phyloP scores from a whole-genome alignment of 768 basidiomycete species.

The Russula lepida region DNA sequence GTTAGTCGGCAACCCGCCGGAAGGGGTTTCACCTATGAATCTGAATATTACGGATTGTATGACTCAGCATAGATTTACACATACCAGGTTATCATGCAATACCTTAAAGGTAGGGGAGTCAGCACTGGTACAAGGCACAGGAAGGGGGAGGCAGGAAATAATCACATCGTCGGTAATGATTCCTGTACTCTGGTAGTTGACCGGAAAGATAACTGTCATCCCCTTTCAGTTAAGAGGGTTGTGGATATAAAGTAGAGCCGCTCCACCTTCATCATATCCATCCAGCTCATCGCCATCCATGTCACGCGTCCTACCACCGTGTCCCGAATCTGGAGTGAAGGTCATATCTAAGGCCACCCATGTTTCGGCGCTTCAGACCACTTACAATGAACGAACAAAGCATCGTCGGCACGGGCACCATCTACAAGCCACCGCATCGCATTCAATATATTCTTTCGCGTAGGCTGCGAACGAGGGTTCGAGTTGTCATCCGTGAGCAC shows the following conservation, averaged over 20 bases:
- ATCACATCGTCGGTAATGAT: conserved; percentile 87
- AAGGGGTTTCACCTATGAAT: conserved; percentile 41
- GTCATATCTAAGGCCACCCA: neutral
- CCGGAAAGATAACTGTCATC: conserved; percentile 71
- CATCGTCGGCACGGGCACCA: conserved; percentile 72
- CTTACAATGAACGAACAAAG: conserved; percentile 86
- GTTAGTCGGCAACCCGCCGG: conserved; percentile 87
- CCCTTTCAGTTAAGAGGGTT: neutral
- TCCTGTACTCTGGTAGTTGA: conserved; percentile 55
- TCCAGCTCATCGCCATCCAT: conserved; percentile 75
- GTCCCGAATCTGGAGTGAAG: conserved; percentile 66
- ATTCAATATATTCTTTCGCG: conserved; percentile 69
- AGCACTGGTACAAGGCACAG: neutral
- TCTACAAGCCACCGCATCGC: conserved; percentile 92
- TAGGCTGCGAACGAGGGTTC: conserved; percentile 60
- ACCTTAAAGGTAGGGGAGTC: conserved; percentile 31
- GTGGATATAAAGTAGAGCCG: neutral
- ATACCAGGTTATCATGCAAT: conserved; percentile 74
- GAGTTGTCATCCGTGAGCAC: conserved; percentile 70
- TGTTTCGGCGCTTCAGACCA: neutral
- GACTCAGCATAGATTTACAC: neutral
- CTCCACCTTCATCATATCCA: conserved; percentile 69
- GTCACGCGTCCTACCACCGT: conserved; percentile 88
- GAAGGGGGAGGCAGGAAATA: conserved; percentile 13
- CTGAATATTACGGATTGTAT: neutral